These are phyloP conservation scores for Beauveria bassiana DNA, from an alignment of 2,329 filamentous ascomycete species.

Conservation along the genomic window DNA sequence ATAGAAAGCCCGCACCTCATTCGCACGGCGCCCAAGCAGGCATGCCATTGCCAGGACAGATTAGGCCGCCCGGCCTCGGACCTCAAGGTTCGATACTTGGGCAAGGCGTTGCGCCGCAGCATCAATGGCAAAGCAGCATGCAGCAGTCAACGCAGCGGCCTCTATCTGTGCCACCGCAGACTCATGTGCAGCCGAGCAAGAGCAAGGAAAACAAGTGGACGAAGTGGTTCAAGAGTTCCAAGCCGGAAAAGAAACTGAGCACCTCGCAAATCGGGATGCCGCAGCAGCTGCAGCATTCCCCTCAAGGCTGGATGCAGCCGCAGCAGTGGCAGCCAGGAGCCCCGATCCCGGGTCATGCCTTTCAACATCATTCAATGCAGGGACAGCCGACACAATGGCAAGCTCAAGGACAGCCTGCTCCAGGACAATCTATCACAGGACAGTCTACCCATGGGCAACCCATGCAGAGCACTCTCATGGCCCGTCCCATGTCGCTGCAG, in stretches of 20 bases:
- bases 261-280: neutral
- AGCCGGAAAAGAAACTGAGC: constrained; percentile 4
- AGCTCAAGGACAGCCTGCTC: neutral
- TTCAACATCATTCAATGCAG: neutral
- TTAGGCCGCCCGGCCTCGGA: constrained; percentile 10
- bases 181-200: constrained; percentile 14
- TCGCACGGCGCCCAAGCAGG: neutral
- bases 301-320: constrained; percentile 5
- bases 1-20: neutral
- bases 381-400: neutral
- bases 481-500: neutral
- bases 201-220: constrained; percentile 22
- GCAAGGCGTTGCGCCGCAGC: neutral
- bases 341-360: neutral
- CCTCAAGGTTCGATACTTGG: neutral
- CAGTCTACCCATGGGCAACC: neutral
- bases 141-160: constrained; percentile 12
- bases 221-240: constrained; percentile 23
- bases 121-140: constrained; percentile 2
- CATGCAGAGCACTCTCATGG: neutral
- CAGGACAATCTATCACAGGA: neutral
- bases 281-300: constrained; percentile 3
- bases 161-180: constrained; percentile 14
- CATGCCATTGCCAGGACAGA: constrained; percentile 8
- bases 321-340: neutral